Conservation (phyloP, 192 early-diverging fungal species). For the Linnemannia hyalina region DNA sequence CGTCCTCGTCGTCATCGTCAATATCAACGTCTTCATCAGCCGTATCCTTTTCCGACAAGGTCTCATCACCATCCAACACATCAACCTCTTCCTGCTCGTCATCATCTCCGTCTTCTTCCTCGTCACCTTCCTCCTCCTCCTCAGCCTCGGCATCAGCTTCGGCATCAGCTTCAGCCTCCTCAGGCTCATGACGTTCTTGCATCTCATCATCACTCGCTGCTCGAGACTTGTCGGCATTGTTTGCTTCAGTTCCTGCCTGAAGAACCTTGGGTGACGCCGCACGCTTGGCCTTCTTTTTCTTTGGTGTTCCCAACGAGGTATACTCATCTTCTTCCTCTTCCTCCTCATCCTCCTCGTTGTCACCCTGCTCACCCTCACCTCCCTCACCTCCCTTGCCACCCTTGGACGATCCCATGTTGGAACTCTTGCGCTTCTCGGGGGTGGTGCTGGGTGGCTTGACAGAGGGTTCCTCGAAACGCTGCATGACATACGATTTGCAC, state of each 20-base stretch:
- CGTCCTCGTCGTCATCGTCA: background rate
- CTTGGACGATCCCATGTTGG: constrained; percentile 6
- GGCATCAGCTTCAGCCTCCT: background rate
- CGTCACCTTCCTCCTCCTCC: background rate
- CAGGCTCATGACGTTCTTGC: background rate
- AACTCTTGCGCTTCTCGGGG: constrained; percentile 24
- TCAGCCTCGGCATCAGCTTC: background rate
- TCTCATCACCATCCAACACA: constrained; percentile 27
- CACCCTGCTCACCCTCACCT: constrained; percentile 15
- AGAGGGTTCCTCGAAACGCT: constrained; percentile 69
- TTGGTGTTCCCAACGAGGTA: constrained; percentile 20
- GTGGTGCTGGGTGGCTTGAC: constrained; percentile 1
- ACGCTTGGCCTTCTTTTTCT: constrained; percentile 20
- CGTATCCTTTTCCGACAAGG: constrained; percentile 7
- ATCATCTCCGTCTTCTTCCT: constrained; percentile 13
- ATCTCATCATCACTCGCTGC: background rate
- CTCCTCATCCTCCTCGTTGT: constrained; percentile 3
- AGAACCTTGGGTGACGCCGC: constrained; percentile 11
- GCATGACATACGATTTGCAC: constrained; percentile 81
- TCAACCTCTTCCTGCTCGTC: constrained; percentile 24
- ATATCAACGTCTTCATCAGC: constrained; percentile 4
- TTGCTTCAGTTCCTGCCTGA: background rate
- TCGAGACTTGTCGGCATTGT: background rate
- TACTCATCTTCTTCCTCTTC: constrained; percentile 16
- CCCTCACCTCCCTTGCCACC: constrained; percentile 16